Conservation (phyloP, 1,284 basidiomycete species). For the Cutaneotrichosporon mucoides region DNA sequence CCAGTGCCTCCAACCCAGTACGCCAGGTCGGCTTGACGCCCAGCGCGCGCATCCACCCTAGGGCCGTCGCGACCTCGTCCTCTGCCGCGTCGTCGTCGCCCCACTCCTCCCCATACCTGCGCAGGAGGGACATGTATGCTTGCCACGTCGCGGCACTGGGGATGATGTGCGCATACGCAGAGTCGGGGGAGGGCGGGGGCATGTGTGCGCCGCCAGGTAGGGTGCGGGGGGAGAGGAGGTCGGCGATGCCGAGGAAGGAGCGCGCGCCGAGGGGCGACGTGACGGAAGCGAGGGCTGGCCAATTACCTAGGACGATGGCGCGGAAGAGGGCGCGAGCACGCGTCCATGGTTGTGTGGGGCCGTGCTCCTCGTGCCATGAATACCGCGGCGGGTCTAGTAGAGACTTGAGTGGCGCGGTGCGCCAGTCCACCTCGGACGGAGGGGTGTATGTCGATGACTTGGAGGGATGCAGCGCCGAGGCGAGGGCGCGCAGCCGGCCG, state of each 20-base stretch:
- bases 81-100: neutral
- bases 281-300: constrained; percentile 28
- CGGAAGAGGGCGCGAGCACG: constrained; percentile 31
- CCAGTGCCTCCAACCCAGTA: constrained; percentile 62
- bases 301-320: constrained; percentile 35
- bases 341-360: constrained; percentile 28
- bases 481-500: constrained; percentile 25
- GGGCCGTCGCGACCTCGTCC: constrained; percentile 49
- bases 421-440: constrained; percentile 2
- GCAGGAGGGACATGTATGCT: constrained; percentile 63
- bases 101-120: constrained; percentile 51
- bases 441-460: too few relatives aligned
- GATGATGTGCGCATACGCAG: constrained; percentile 50
- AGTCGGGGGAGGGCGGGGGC: neutral
- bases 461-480: constrained; percentile 16
- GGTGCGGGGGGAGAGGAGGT: constrained; percentile 15
- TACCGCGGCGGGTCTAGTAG: constrained; percentile 12
- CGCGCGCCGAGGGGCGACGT: constrained; percentile 30
- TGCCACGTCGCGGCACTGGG: constrained; percentile 57
- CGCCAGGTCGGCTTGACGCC: constrained; percentile 55
- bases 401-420: neutral
- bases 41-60: constrained; percentile 72
- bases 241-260: constrained; percentile 15
- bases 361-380: constrained; percentile 21
- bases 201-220: neutral